phyloP scores from a whole-genome alignment of 2,329 filamentous ascomycete species.

The Aspergillus ustus region DNA sequence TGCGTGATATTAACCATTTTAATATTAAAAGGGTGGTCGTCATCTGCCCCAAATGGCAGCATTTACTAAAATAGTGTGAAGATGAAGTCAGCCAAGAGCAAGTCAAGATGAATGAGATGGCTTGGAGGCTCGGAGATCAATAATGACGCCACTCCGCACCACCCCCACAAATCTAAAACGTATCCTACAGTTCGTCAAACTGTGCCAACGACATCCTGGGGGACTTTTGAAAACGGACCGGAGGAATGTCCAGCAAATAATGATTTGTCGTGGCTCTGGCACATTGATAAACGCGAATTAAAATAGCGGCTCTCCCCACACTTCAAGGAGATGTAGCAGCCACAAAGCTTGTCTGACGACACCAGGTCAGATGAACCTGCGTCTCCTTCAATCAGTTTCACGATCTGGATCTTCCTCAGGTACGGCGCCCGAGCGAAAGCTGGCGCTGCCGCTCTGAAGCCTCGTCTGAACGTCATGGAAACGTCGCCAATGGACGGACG shows the following conservation, averaged over 20 bases:
- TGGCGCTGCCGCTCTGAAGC: neutral
- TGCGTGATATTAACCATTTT: neutral
- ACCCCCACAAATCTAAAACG: neutral
- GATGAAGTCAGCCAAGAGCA: constrained; percentile 15
- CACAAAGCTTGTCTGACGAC: constrained; percentile 15
- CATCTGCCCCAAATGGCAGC: neutral
- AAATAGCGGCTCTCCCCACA: neutral
- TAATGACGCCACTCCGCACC: constrained; percentile 20
- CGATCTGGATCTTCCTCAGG: neutral
- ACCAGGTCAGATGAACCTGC: constrained; percentile 8
- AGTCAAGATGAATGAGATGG: neutral
- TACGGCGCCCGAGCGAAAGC: neutral
- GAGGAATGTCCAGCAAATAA: neutral
- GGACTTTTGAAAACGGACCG: neutral
- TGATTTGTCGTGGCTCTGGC: neutral
- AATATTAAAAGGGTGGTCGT: neutral
- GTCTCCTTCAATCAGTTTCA: constrained; percentile 4
- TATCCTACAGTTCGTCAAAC: neutral
- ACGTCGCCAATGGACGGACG: neutral
- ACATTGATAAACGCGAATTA: neutral
- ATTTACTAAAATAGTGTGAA: neutral
- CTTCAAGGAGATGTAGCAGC: neutral
- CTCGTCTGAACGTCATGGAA: constrained; percentile 1
- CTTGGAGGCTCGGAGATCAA: neutral
- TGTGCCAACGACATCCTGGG: neutral